These are phyloP conservation scores for Ceratocystis smalleyi DNA, from an alignment of 2,329 filamentous ascomycete genomes.

Conservation along the genomic window DNA sequence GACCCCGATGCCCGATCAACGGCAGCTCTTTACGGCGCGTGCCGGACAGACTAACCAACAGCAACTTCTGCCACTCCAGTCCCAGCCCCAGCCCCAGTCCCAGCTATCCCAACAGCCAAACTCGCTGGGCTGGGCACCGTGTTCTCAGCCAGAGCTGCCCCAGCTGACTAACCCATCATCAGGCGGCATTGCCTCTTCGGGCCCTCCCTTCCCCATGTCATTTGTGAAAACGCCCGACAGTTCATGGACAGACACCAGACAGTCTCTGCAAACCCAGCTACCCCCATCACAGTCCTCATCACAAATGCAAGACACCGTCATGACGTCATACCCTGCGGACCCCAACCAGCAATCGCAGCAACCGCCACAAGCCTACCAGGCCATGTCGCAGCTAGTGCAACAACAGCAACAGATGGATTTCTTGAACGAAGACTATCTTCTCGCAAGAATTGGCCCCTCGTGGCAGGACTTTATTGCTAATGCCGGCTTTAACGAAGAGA, in stretches of 20 bases:
- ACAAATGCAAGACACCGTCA: not conserved
- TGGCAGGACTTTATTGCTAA: slow-evolving; percentile 22
- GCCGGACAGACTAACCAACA: not conserved
- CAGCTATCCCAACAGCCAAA: not conserved
- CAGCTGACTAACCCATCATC: not conserved
- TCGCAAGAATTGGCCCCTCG: slow-evolving; percentile 19
- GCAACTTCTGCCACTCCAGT: not conserved
- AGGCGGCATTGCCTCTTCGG: not conserved
- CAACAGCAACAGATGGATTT: slow-evolving; percentile 10
- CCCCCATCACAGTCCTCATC: not conserved
- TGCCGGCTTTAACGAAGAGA: slow-evolving; percentile 21
- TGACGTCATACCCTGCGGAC: not conserved
- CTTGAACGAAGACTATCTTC: slow-evolving; percentile 14
- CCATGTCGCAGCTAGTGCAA: no score
- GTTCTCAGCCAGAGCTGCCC: slow-evolving; percentile 1
- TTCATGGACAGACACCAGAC: not conserved
- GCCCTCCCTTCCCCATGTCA: not conserved
- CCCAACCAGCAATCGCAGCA: slow-evolving; percentile 8
- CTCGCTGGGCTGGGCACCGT: slow-evolving; percentile 1
- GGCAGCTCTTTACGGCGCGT: not conserved
- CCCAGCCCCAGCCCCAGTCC: not conserved
- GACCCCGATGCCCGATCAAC: not conserved
- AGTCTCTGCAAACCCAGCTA: not conserved
- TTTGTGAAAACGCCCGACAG: not conserved
- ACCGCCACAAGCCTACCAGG: slow-evolving; percentile 12